phyloP scores from a whole-genome alignment of 495 filamentous ascomycete species.

The Barbatosphaeria neglecta region DNA sequence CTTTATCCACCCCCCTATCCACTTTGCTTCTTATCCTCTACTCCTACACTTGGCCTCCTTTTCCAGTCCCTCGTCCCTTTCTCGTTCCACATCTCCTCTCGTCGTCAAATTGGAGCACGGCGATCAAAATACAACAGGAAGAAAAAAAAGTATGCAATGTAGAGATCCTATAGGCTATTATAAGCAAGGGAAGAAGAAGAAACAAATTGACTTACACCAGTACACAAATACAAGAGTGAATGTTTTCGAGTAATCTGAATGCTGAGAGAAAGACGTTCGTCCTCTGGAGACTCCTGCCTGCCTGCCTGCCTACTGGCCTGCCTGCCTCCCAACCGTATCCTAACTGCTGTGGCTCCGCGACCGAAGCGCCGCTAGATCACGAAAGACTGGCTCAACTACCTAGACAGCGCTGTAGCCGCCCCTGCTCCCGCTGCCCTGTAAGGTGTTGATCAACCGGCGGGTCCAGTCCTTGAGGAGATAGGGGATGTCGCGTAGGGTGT shows the following conservation, averaged over 20 bases:
- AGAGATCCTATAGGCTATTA: no score
- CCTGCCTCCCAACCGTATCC: background rate
- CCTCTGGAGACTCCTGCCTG: background rate
- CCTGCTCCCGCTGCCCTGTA: conserved; percentile 68
- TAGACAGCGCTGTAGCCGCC: conserved; percentile 93
- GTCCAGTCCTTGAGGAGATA: conserved; percentile 87
- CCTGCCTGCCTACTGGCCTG: background rate
- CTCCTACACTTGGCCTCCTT: no score
- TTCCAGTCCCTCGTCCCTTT: no score
- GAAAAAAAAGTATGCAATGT: background rate
- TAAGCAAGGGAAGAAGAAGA: no score
- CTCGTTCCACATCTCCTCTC: no score
- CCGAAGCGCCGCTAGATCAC: no score
- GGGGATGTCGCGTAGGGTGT: conserved; percentile 82
- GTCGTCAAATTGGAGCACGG: background rate
- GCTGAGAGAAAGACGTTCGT: no score
- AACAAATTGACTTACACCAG: no score
- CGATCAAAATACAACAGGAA: background rate
- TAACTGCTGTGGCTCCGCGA: background rate
- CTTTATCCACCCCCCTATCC: no score
- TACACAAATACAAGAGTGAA: no score
- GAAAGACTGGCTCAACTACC: background rate
- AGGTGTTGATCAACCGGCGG: conserved; percentile 61
- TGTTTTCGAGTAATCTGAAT: no score
- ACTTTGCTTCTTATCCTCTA: no score